Conservation (phyloP, 1,139 yeast genomes). For the Yamadazyma blattariae region DNA sequence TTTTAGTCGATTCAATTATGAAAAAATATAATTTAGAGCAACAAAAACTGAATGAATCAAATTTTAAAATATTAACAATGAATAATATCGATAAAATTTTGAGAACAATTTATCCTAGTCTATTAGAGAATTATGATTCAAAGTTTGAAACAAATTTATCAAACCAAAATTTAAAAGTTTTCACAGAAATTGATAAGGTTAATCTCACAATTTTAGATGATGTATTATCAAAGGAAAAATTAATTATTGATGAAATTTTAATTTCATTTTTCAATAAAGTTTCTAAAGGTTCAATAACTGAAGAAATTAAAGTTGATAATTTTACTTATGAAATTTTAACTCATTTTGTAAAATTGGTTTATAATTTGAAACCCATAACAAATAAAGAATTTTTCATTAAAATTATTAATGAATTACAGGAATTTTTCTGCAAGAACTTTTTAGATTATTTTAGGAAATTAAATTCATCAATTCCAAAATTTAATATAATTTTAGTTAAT, state of each 20-base stretch:
- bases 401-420: constrained; percentile 40
- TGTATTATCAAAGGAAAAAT: constrained; percentile 37
- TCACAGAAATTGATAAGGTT: constrained; percentile 45
- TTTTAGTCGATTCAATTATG: constrained; percentile 42
- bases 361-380: constrained; percentile 42
- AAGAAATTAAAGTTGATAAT: constrained; percentile 32
- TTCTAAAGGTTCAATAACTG: constrained; percentile 5
- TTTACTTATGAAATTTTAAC: constrained; percentile 39
- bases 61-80: constrained; percentile 44
- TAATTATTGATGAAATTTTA: constrained; percentile 30
- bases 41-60: constrained; percentile 13
- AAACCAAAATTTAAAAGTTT: constrained; percentile 39
- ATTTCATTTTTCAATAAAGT: constrained; percentile 25
- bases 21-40: constrained; percentile 38
- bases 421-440: constrained; percentile 31
- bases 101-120: constrained; percentile 29
- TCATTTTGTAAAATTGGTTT: constrained; percentile 42
- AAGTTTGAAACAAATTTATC: constrained; percentile 36
- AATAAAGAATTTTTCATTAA: constrained; percentile 35
- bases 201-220: constrained; percentile 42
- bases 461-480: constrained; percentile 14
- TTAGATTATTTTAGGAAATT: constrained; percentile 30
- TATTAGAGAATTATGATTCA: constrained; percentile 33
- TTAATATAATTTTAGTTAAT: constrained; percentile 19
- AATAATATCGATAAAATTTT: constrained; percentile 43